Conservation (phyloP, 305 asterid species). For the Caryopteris hybrid region DNA sequence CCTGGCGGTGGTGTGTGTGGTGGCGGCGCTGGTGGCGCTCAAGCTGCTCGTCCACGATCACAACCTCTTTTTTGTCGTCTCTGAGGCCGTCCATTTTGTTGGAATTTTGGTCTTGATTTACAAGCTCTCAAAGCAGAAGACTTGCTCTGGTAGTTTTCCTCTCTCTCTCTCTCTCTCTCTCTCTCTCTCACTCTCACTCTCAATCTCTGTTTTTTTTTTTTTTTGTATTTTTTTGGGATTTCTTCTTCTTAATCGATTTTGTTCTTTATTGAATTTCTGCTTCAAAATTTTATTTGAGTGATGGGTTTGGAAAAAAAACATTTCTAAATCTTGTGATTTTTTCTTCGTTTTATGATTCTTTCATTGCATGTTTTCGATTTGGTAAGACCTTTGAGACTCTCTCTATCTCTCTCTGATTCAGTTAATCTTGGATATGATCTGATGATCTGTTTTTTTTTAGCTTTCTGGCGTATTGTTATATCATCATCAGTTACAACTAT, state of each 20-base stretch:
- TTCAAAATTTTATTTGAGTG: not conserved
- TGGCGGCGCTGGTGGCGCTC: slow-evolving; percentile 55
- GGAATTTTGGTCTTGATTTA: slow-evolving; percentile 72
- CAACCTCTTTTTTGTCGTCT: slow-evolving; percentile 53
- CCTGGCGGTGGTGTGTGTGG: slow-evolving; percentile 34
- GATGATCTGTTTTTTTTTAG: too few relatives aligned
- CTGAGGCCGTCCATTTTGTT: slow-evolving; percentile 59
- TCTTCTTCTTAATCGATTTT: not conserved
- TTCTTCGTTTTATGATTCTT: not conserved
- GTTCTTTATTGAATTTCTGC: not conserved
- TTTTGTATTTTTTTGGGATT: not conserved
- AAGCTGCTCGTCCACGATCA: slow-evolving; percentile 46
- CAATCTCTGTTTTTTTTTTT: too few relatives aligned
- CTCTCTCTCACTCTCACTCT: too few relatives aligned
- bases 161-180: not conserved
- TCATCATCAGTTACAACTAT: not conserved
- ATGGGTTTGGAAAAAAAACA: not conserved
- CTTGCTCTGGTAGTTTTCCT: slow-evolving; percentile 65
- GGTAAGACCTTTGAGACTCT: too few relatives aligned
- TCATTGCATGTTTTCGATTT: not conserved
- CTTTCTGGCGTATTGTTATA: not conserved
- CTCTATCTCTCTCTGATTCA: too few relatives aligned
- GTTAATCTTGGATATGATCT: too few relatives aligned
- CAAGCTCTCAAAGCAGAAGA: slow-evolving; percentile 64
- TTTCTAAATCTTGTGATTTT: not conserved